Base-by-base conservation (phyloP, 768 basidiomycete genomes). In the Leccinum variicolor region DNA sequence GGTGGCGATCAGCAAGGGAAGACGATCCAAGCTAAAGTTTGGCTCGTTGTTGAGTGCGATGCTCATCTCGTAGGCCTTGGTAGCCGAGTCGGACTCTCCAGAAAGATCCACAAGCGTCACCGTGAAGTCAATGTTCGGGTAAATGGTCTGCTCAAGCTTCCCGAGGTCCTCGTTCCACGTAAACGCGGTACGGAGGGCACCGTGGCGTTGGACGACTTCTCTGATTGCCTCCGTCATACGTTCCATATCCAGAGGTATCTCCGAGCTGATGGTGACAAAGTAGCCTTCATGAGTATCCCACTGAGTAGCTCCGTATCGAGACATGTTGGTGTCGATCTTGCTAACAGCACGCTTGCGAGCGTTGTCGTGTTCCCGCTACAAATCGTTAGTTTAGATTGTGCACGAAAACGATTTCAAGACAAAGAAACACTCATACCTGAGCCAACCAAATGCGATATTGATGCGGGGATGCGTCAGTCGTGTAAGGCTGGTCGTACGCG, bases 401-500 rank as follows among this genome's bases (percentile, higher is more conserved):
- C 31, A 33, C 13, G 13, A 33, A 13, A 33, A 13, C 31, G 31
- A 33, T 31, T 13, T 31, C 5, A 11, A 31, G 31, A 31, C 13
- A 13, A 6, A 13, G 31, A 33, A 33, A 33, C 13, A 33, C 31
- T 33, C 31, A 23, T 58, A 72, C 69, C 68, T 71, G 70, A 33
- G 70, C 70, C 41, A 71, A 53, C 70, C 70, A 71, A 28, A 71
- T 71, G 11, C 70, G 70, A 52, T 67, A 66, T 29, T 66, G 65
- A 21, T 67, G 62, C 1, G 65, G 64, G 6, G 65, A 67, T 8
- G 65, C 70, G 36, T 72, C 70, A 0, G 70, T 47, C 14, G 65
- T 70, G 57, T 72, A 71, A 1, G 70, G 64, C 41, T 72, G 62
- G 21, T 72, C 70, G 26, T 72, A 71, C 19, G 70, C 70, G 23